Evolutionary conservation across 176 grass and related monocot species (phyloP).

Genomic region (Luzula sylvatica): DNA sequence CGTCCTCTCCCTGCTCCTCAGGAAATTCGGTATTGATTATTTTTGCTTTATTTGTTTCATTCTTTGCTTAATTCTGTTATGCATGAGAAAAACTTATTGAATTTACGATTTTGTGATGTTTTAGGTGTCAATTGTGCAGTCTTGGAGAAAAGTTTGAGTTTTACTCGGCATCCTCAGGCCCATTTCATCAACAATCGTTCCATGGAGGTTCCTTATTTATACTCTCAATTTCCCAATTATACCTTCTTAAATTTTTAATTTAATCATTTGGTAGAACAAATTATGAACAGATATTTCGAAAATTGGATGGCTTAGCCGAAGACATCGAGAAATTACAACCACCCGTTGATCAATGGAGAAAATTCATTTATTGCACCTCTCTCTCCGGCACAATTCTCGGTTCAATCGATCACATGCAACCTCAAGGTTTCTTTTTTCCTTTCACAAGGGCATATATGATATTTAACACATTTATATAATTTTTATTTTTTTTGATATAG

Average conservation of each 20-base stretch:
- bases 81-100: neutral
- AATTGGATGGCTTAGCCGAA: conserved; percentile 61
- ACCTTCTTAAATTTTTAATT: no score
- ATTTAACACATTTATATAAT: neutral
- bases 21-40: conserved; percentile 54
- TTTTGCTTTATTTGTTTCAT: neutral
- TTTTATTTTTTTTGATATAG: conserved; percentile 29
- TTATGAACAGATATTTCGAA: conserved; percentile 54
- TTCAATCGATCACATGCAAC: conserved; percentile 92
- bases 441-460: neutral
- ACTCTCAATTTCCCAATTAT: neutral
- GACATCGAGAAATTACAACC: conserved; percentile 81
- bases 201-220: conserved; percentile 61
- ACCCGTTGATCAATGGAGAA: conserved; percentile 83
- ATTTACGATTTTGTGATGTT: neutral
- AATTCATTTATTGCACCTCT: conserved; percentile 90
- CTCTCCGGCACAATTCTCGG: conserved; percentile 71
- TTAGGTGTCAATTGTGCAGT: conserved; percentile 60
- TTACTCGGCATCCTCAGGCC: conserved; percentile 68
- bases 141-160: conserved; percentile 51
- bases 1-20: conserved; percentile 77
- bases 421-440: conserved; percentile 38
- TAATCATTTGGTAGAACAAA: no score
- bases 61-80: neutral
- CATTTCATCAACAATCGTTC: conserved; percentile 97